Percentiles rank a stretch among this genome's conserved stretches.
phyloP scores from a whole-genome alignment of 1,284 basidiomycete species.

The Wallemia mellicola region DNA sequence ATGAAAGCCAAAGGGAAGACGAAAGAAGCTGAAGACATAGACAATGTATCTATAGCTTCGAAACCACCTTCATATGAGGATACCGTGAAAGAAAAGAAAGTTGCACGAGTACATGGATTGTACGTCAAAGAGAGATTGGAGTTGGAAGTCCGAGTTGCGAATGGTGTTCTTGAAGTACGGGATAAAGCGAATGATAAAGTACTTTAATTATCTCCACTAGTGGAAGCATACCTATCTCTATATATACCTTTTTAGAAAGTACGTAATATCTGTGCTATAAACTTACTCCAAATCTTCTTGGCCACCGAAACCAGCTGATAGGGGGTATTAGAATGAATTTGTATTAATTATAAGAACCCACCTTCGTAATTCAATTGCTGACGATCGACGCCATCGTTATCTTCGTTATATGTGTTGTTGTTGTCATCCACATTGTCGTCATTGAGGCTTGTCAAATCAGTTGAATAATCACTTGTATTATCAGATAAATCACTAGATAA shows the following conservation, averaged over 20 bases:
- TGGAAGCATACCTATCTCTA: neutral
- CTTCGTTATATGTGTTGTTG: neutral
- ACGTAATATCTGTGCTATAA: neutral
- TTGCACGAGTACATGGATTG: neutral
- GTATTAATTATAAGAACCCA: neutral
- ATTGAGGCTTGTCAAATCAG: too few relatives aligned
- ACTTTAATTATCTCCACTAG: neutral
- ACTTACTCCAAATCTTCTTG: neutral
- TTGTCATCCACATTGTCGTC: too few relatives aligned
- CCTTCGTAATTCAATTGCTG: neutral
- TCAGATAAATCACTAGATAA: neutral
- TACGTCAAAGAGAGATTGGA: neutral
- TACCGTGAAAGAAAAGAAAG: neutral
- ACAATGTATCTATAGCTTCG: too few relatives aligned
- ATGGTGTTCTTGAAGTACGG: neutral
- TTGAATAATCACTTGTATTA: too few relatives aligned
- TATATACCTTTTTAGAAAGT: neutral
- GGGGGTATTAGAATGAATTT: neutral
- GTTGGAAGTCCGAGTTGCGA: neutral
- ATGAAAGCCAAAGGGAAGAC: neutral
- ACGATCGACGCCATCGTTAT: neutral
- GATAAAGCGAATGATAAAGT: neutral
- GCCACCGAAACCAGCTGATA: neutral
- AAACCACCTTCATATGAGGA: too few relatives aligned
- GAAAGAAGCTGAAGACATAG: neutral